Percentiles rank a stretch among this genome's conserved stretches.
Conservation (phyloP, 371 early-diverging fungal species). For the Umbelopsis sp. region DNA sequence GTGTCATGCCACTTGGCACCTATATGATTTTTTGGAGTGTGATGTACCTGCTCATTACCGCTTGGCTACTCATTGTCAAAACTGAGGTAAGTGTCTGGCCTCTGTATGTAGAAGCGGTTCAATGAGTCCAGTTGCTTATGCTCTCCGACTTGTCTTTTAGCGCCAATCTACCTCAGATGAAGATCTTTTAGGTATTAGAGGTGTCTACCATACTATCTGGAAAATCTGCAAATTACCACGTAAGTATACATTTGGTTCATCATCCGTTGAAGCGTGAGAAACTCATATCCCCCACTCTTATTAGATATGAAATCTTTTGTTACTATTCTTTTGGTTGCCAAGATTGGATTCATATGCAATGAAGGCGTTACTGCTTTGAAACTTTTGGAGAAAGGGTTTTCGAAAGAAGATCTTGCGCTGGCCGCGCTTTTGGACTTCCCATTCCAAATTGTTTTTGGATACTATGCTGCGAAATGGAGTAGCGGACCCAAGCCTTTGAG, state of each 20-base stretch:
- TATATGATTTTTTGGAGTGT: conserved; percentile 94
- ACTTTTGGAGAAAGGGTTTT: conserved; percentile 92
- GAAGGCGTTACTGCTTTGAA: conserved; percentile 94
- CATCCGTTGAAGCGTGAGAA: conserved; percentile 3
- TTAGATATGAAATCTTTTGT: conserved; percentile 86
- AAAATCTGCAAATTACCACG: conserved; percentile 74
- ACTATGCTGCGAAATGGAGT: conserved; percentile 96
- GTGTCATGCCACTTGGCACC: conserved; percentile 78
- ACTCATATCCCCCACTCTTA: conserved; percentile 22
- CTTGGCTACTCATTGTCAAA: conserved; percentile 81
- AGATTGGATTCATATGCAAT: conserved; percentile 94
- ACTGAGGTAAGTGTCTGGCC: conserved; percentile 59
- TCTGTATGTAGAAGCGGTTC: too few relatives aligned
- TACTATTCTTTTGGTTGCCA: conserved; percentile 78
- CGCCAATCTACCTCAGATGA: conserved; percentile 38
- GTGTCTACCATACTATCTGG: conserved; percentile 69
- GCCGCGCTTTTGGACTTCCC: conserved; percentile 96
- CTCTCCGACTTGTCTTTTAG: neutral
- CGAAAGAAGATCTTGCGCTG: conserved; percentile 92
- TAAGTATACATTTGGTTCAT: conserved; percentile 32
- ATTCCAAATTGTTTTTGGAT: conserved; percentile 94
- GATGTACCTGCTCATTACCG: conserved; percentile 83
- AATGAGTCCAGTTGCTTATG: neutral
- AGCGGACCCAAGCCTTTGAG: conserved; percentile 81
- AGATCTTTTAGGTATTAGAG: conserved; percentile 55